Conservation (phyloP, 2,329 filamentous ascomycete genomes). For the Colletotrichum orchidophilum region DNA sequence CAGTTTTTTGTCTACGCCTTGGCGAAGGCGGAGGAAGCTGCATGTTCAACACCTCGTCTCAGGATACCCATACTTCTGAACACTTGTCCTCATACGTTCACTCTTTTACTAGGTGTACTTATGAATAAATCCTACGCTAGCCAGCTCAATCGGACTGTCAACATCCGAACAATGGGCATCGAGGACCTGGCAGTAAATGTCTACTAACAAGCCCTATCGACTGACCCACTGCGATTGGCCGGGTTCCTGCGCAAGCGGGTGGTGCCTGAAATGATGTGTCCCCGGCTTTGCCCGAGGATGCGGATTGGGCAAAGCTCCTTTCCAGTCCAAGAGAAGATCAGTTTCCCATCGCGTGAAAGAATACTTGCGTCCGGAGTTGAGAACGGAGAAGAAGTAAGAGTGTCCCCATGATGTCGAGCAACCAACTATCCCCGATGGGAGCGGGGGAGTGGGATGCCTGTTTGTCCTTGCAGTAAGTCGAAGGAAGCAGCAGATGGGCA, state of each 20-base stretch:
- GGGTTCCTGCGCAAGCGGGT: not conserved
- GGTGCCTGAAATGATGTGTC: not conserved
- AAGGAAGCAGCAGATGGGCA: not conserved
- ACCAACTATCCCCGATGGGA: not conserved
- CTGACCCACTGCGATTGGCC: not conserved
- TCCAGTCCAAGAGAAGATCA: not conserved
- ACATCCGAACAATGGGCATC: too few relatives aligned
- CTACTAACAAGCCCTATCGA: not conserved
- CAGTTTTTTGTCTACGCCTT: too few relatives aligned
- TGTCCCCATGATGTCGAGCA: not conserved
- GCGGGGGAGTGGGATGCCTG: not conserved
- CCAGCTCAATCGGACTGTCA: too few relatives aligned
- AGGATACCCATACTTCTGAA: too few relatives aligned
- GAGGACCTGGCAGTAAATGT: too few relatives aligned
- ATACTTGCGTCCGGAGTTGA: not conserved
- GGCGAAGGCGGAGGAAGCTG: too few relatives aligned
- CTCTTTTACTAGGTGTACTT: too few relatives aligned
- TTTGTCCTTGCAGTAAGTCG: not conserved
- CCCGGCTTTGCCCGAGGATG: not conserved
- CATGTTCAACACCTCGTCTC: too few relatives aligned
- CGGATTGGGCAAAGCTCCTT: not conserved
- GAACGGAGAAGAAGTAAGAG: too few relatives aligned
- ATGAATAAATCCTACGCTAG: too few relatives aligned
- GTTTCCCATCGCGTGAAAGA: not conserved
- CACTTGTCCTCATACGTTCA: too few relatives aligned